phyloP scores from a whole-genome alignment of 257 asterid species.

The Plectranthus barbatus region DNA sequence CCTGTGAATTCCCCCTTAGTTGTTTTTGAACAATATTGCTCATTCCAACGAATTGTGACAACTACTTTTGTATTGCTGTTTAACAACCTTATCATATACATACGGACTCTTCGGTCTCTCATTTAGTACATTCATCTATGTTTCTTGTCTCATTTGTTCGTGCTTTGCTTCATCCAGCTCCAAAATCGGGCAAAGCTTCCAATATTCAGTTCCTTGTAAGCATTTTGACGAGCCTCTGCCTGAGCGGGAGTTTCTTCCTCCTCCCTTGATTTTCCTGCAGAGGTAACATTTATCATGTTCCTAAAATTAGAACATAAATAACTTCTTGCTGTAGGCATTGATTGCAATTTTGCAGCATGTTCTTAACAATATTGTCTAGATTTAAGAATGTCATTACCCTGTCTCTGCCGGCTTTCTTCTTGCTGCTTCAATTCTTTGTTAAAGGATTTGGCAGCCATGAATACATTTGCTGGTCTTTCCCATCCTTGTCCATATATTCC shows the following conservation, averaged over 20 bases:
- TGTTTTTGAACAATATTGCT: neutral
- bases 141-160: conserved; percentile 10
- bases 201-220: conserved; percentile 23
- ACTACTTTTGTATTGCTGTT: neutral
- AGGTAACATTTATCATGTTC: neutral
- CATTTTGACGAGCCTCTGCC: conserved; percentile 34
- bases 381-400: conserved; percentile 16
- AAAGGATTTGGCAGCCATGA: conserved; percentile 53
- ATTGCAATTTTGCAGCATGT: neutral
- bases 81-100: neutral
- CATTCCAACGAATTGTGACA: neutral
- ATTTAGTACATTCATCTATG: neutral
- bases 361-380: neutral
- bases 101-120: neutral
- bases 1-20: neutral
- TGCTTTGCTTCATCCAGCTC: conserved; percentile 31
- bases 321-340: neutral
- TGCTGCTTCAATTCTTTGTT: conserved; percentile 20
- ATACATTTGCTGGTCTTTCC: conserved; percentile 55
- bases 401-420: conserved; percentile 14
- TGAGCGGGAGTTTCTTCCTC: conserved; percentile 40
- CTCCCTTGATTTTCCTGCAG: conserved; percentile 17
- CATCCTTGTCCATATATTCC: conserved; percentile 66
- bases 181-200: conserved; percentile 27
- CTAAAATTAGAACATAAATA: neutral